phyloP scores from a whole-genome alignment of 805 yeast species.

The Hanseniaspora clermontiae region DNA sequence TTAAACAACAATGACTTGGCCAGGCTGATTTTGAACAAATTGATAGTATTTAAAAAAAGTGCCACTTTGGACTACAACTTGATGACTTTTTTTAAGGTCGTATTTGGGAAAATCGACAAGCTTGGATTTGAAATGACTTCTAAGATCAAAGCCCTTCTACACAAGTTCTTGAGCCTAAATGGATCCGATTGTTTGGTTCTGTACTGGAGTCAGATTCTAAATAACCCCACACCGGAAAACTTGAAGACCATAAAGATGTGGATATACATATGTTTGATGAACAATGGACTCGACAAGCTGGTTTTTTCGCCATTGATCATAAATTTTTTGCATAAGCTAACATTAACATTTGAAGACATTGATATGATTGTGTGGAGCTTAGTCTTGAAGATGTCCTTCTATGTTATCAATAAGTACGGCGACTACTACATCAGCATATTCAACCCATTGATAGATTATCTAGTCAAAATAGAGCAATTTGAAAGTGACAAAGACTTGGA shows the following conservation, averaged over 20 bases:
- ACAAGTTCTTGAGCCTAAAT: neutral
- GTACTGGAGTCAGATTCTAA: neutral
- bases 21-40: slow-evolving; percentile 5
- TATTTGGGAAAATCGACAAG: slow-evolving; percentile 3
- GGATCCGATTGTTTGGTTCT: neutral
- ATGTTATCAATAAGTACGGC: neutral
- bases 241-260: neutral
- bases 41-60: neutral
- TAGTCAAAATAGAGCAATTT: neutral
- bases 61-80: neutral
- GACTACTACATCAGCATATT: neutral
- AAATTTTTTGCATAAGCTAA: neutral
- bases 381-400: neutral
- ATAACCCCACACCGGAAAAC: neutral
- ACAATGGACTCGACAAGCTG: neutral
- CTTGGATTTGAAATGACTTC: slow-evolving; percentile 6
- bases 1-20: neutral
- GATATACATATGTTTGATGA: slow-evolving; percentile 4
- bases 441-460: neutral
- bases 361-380: slow-evolving; percentile 5
- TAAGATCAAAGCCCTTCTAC: neutral
- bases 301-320: neutral
- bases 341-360: neutral
- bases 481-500: neutral
- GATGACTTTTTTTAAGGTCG: slow-evolving; percentile 2